Evolutionary conservation across 805 yeast genomes (phyloP).

Genomic region (Wickerhamomyces alni): DNA sequence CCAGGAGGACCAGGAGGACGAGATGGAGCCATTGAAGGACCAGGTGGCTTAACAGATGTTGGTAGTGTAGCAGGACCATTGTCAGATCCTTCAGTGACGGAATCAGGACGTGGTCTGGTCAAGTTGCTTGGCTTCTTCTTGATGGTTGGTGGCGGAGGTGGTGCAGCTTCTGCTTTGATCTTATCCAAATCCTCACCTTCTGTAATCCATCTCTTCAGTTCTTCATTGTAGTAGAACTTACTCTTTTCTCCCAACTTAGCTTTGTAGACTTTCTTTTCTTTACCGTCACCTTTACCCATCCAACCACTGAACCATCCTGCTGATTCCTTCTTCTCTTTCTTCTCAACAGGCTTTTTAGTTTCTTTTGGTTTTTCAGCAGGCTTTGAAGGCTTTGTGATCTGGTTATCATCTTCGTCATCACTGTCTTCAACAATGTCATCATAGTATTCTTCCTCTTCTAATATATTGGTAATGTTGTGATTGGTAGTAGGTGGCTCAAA

Average conservation of each 20-base stretch:
- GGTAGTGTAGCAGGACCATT: neutral
- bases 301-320: constrained; percentile 60
- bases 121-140: constrained; percentile 28
- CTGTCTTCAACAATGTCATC: constrained; percentile 40
- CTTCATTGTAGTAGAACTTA: constrained; percentile 74
- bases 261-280: constrained; percentile 66
- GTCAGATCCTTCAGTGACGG: constrained; percentile 15
- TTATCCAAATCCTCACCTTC: constrained; percentile 62
- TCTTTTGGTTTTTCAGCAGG: constrained; percentile 15
- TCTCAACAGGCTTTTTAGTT: constrained; percentile 13
- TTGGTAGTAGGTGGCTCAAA: constrained; percentile 22
- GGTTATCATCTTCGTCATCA: constrained; percentile 30
- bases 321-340: constrained; percentile 15
- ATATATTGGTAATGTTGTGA: constrained; percentile 13
- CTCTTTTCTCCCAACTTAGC: constrained; percentile 84
- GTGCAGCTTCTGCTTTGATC: constrained; percentile 57
- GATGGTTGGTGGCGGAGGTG: constrained; percentile 47
- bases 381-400: neutral
- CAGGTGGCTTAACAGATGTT: constrained; percentile 5
- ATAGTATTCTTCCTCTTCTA: constrained; percentile 39
- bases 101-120: constrained; percentile 34
- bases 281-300: constrained; percentile 28
- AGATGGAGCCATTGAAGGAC: neutral
- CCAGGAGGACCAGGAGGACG: constrained; percentile 8
- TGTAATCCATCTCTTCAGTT: constrained; percentile 82